These are phyloP conservation scores for Borovskyia barvae DNA, from an alignment of 208 protist genomes.

Conservation along the genomic window DNA sequence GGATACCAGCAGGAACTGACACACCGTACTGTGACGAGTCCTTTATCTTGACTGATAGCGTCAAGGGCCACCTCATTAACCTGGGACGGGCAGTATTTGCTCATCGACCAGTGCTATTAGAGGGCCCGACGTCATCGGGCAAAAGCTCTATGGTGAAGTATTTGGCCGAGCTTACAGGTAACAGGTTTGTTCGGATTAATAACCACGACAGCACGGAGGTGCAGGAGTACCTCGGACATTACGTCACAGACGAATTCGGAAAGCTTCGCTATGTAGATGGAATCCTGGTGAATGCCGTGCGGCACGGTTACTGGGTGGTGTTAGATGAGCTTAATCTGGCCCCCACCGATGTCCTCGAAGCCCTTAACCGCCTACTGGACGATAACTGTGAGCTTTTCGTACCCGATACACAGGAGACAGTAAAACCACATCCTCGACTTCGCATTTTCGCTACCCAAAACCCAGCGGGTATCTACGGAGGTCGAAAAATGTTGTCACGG, in stretches of 20 bases:
- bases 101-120: constrained; percentile 97
- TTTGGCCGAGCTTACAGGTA: constrained; percentile 96
- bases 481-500: constrained; percentile 98
- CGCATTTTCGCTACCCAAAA: constrained; percentile 99
- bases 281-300: constrained; percentile 96
- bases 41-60: constrained; percentile 97
- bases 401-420: constrained; percentile 97
- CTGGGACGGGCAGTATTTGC: constrained; percentile 94
- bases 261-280: constrained; percentile 97
- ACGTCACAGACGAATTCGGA: constrained; percentile 95
- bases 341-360: constrained; percentile 99
- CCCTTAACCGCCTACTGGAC: constrained; percentile 99
- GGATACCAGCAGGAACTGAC: constrained; percentile 79
- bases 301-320: constrained; percentile 99
- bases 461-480: constrained; percentile 96
- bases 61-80: constrained; percentile 92
- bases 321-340: constrained; percentile 99
- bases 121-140: constrained; percentile 98
- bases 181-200: constrained; percentile 99
- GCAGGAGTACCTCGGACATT: constrained; percentile 99
- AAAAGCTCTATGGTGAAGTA: constrained; percentile 99
- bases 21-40: constrained; percentile 48
- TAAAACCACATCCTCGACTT: constrained; percentile 98
- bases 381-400: constrained; percentile 99
- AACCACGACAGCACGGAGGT: constrained; percentile 99